phyloP scores from a whole-genome alignment of 2,329 filamentous ascomycete species.

The Pseudogymnoascus sp. region DNA sequence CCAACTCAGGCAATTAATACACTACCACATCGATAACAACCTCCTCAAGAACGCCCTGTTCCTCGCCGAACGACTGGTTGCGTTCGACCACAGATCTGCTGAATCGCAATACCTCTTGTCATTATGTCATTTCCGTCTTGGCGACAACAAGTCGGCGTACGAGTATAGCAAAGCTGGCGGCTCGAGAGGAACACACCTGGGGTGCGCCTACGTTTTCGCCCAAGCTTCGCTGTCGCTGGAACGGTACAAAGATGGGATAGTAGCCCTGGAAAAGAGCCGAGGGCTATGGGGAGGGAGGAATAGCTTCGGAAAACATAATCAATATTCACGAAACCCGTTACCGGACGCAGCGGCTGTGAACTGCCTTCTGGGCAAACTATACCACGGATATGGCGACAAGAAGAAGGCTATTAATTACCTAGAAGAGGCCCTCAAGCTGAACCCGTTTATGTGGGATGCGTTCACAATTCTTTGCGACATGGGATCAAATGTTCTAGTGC shows the following conservation, averaged over 20 bases:
- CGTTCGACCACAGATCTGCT: constrained; percentile 70
- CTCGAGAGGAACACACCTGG: constrained; percentile 65
- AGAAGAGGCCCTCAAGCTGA: constrained; percentile 78
- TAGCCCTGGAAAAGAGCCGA: constrained; percentile 74
- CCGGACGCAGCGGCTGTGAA: constrained; percentile 80
- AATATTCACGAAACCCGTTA: constrained; percentile 62
- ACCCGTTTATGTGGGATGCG: constrained; percentile 98
- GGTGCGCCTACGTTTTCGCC: constrained; percentile 86
- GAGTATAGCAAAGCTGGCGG: constrained; percentile 68
- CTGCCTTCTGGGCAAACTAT: constrained; percentile 80
- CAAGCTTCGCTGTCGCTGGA: constrained; percentile 78
- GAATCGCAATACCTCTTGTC: constrained; percentile 79
- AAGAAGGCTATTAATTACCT: constrained; percentile 80
- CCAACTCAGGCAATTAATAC: constrained; percentile 48
- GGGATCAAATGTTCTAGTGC: constrained; percentile 70
- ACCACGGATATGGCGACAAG: constrained; percentile 70
- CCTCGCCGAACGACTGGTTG: constrained; percentile 77
- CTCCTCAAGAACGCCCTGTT: constrained; percentile 86
- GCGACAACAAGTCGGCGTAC: constrained; percentile 77
- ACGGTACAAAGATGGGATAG: constrained; percentile 70
- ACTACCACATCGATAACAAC: constrained; percentile 79
- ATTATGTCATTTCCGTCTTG: constrained; percentile 74
- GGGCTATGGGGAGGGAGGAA: constrained; percentile 67
- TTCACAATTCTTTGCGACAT: constrained; percentile 83
- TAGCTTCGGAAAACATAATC: constrained; percentile 74